Conservation (phyloP, 2,329 filamentous ascomycete species). For the Leptodontidium sp. region DNA sequence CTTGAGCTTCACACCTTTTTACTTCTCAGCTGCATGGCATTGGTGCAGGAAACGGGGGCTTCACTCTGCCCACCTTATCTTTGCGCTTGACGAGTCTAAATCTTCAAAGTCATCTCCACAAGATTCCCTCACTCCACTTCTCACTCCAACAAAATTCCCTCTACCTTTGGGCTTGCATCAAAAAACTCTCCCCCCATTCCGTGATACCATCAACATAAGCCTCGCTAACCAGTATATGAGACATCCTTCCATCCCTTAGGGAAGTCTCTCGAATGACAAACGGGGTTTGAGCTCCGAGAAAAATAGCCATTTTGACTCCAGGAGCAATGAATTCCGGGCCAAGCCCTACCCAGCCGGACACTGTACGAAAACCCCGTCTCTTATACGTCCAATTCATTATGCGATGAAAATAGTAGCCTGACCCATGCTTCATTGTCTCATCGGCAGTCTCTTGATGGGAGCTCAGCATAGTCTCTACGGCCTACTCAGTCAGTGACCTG, state of each 20-base stretch:
- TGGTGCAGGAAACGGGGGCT: too few relatives aligned
- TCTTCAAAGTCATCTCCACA: too few relatives aligned
- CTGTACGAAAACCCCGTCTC: not conserved
- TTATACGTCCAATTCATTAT: not conserved
- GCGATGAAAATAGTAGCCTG: not conserved
- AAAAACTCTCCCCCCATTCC: not conserved
- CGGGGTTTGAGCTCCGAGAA: not conserved
- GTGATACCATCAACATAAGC: not conserved
- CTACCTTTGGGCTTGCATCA: not conserved
- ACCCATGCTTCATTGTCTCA: too few relatives aligned
- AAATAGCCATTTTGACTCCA: not conserved
- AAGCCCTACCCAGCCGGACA: not conserved
- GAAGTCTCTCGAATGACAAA: not conserved
- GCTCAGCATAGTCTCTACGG: too few relatives aligned
- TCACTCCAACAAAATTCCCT: too few relatives aligned
- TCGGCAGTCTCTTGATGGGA: too few relatives aligned
- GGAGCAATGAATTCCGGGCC: not conserved
- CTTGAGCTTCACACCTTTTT: too few relatives aligned
- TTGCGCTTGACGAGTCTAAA: too few relatives aligned
- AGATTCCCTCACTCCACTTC: too few relatives aligned
- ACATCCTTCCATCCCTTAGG: not conserved
- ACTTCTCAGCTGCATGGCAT: too few relatives aligned
- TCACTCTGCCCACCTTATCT: too few relatives aligned
- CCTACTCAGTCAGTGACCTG: too few relatives aligned
- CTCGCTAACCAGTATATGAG: not conserved